Conservation (phyloP, 805 yeast genomes). For the Phaffomyces antillensis region DNA sequence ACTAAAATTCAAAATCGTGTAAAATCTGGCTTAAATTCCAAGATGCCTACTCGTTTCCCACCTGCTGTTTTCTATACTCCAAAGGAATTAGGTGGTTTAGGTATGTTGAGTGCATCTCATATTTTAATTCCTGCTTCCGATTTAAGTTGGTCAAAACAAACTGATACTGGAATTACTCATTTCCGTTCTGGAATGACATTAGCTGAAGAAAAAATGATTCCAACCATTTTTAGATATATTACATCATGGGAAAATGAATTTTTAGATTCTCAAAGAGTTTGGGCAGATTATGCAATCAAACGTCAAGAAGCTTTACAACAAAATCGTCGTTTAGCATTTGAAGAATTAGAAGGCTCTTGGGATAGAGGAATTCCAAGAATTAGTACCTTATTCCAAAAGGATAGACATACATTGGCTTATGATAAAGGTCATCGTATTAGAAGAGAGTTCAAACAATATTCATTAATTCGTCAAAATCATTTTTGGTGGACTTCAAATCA, state of each 20-base stretch:
- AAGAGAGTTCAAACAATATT: conserved; percentile 67
- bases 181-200: conserved; percentile 91
- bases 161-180: conserved; percentile 91
- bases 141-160: conserved; percentile 83
- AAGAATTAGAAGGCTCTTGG: conserved; percentile 92
- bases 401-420: conserved; percentile 87
- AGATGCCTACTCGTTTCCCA: conserved; percentile 98
- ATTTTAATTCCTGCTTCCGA: conserved; percentile 92
- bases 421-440: conserved; percentile 91
- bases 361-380: conserved; percentile 96
- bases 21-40: conserved; percentile 90
- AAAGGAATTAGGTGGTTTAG: conserved; percentile 93
- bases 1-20: conserved; percentile 91
- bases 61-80: conserved; percentile 99
- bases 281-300: conserved; percentile 95
- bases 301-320: conserved; percentile 81
- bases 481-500: conserved; percentile 95
- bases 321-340: conserved; percentile 80
- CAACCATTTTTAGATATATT: conserved; percentile 87
- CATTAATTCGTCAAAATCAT: conserved; percentile 69
- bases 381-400: conserved; percentile 90
- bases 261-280: conserved; percentile 87
- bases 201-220: conserved; percentile 73
- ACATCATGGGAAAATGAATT: conserved; percentile 97
- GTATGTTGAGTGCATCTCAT: conserved; percentile 96